phyloP scores from a whole-genome alignment of 495 filamentous ascomycete species.

The Xylaria castorea region DNA sequence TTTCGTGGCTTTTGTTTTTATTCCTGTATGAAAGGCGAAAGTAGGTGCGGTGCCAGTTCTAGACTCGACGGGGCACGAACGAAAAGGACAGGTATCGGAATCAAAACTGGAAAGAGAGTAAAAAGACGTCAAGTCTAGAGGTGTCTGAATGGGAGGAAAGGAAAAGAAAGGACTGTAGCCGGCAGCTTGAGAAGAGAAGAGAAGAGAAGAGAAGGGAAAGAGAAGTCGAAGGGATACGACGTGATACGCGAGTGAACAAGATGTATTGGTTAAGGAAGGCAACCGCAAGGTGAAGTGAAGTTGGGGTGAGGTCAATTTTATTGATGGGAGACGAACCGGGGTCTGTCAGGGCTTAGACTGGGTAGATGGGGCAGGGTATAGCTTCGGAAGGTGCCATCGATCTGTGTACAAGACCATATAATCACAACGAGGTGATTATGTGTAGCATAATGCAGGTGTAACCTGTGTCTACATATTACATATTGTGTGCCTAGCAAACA shows the following conservation, averaged over 20 bases:
- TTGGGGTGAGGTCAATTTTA: constrained; percentile 15
- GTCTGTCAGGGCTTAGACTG: background rate
- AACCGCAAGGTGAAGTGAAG: constrained; percentile 10
- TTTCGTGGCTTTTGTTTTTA: background rate
- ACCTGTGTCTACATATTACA: background rate
- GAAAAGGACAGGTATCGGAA: constrained; percentile 13
- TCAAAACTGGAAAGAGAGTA: constrained; percentile 19
- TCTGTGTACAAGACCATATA: background rate
- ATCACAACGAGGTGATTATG: background rate
- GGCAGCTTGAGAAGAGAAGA: constrained; percentile 32
- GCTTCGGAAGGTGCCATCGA: constrained; percentile 7
- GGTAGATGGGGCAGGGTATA: background rate
- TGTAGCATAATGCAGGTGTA: constrained; percentile 15
- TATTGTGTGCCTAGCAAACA: background rate
- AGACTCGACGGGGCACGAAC: background rate
- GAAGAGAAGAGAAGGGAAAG: constrained; percentile 22
- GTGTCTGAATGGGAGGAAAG: constrained; percentile 22
- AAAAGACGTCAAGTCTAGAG: constrained; percentile 38
- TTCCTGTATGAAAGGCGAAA: background rate
- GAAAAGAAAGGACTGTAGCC: constrained; percentile 23
- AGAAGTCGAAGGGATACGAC: constrained; percentile 1
- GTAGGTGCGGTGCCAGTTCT: constrained; percentile 6
- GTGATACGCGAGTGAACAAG: constrained; percentile 13
- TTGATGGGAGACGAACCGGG: background rate
- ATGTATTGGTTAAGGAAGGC: background rate